phyloP scores from a whole-genome alignment of 2,329 filamentous ascomycete species.

The Cladophialophora immunda region DNA sequence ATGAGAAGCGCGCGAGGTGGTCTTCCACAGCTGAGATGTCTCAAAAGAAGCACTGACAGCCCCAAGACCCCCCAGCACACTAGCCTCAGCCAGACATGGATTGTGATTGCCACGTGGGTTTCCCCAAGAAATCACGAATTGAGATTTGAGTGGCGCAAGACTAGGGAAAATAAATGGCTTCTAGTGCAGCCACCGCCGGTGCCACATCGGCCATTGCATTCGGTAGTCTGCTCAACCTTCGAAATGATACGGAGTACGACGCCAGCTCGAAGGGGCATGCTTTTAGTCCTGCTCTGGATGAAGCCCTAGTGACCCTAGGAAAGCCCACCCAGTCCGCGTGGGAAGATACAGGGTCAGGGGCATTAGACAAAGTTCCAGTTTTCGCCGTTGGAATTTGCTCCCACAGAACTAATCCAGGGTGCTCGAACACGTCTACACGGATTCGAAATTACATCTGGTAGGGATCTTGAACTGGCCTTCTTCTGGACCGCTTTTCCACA shows the following conservation, averaged over 20 bases:
- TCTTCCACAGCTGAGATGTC: constrained; percentile 19
- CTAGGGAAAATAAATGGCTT: constrained; percentile 22
- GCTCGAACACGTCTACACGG: not conserved
- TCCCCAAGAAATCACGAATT: constrained; percentile 19
- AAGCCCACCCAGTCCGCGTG: not conserved
- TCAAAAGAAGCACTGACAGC: constrained; percentile 16
- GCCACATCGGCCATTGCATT: constrained; percentile 12
- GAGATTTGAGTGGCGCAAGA: constrained; percentile 22
- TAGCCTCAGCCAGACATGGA: constrained; percentile 19
- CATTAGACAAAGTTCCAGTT: not conserved
- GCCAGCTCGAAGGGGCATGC: not conserved
- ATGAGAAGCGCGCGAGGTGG: not conserved
- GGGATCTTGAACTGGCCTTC: not conserved
- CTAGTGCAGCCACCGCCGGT: constrained; percentile 8
- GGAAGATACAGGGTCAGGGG: constrained; percentile 13
- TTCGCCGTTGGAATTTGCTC: constrained; percentile 5
- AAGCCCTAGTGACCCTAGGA: not conserved
- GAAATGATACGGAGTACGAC: constrained; percentile 2
- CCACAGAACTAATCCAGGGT: not conserved
- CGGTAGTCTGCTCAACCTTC: constrained; percentile 2
- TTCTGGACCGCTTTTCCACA: not conserved
- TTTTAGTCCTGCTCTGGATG: not conserved
- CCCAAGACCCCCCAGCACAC: constrained; percentile 1
- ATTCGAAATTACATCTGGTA: not conserved
- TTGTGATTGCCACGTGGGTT: constrained; percentile 27